Evolutionary conservation across 371 early-diverging fungal species (phyloP), one percentile per base, ranked within the genome.

Genomic region (Syncephalastrum sp.): DNA sequence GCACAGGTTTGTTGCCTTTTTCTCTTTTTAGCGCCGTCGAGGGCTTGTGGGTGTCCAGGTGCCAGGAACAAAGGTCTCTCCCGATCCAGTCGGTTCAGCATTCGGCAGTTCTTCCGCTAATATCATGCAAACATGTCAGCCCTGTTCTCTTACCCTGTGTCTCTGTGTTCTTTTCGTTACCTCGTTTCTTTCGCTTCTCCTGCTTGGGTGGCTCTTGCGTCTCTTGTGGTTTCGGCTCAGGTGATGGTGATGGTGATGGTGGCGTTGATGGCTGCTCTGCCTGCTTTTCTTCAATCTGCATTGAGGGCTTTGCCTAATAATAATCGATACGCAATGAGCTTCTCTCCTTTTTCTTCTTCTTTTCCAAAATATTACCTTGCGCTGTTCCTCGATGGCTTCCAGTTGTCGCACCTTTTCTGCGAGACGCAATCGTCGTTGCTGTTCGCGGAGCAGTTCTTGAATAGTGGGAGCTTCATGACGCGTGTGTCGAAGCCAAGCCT

Each of bases 401-500:
- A 61, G 62, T 65, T 77, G 61, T 23, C 51, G 41, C 23, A 85
- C 69, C 65, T 74, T 64, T 79, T 88, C 64, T 67, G 87, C 60
- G 72, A 92, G 66, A 17, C 67, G 42, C 0, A 47, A 50, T 29
- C 57, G 62, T 60, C 72, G 64, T 50, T 50, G 60, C 27, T 70
- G 70, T 42, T 75, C 79, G 25, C 49, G 47, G 3, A 72, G 33
- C 8, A 79, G 54, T 62, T 84, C 89, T 38, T 76, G 72, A 14
- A 73, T 54, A 5, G 83, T 78, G 4, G 87, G 87, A 3, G 85
- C 67, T 8, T 63, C 72, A n/a, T 56, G 64, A 41, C 90, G 72
- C 7, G 84, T 85, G 52, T 87, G 85, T 54, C 88, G 67, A 56
- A 89, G 69, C 90, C 90, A 89, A 45, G 87, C 68, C 49, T 83